These are phyloP conservation scores for Aaosphaeria pasadenensis DNA, from an alignment of 2,329 filamentous ascomycete species.

Conservation along the genomic window DNA sequence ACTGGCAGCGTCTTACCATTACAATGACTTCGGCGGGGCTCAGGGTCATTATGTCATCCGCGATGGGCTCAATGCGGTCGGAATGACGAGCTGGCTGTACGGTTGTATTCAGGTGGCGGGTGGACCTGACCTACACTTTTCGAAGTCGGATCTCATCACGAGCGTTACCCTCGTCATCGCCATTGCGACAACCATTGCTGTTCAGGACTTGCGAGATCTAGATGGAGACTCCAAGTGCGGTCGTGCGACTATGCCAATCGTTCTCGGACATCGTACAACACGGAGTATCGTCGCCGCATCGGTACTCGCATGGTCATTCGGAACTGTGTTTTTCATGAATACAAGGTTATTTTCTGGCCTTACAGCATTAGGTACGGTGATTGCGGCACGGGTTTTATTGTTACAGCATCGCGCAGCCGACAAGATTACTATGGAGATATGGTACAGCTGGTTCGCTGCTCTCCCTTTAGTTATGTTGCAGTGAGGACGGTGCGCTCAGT, in stretches of 20 bases:
- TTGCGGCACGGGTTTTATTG: not conserved
- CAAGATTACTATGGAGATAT: constrained; percentile 1
- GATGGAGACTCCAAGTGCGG: constrained; percentile 3
- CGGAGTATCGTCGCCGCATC: not conserved
- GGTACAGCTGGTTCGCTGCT: constrained; percentile 1
- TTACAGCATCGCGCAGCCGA: not conserved
- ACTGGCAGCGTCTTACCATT: constrained; percentile 3
- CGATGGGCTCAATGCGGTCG: constrained; percentile 24
- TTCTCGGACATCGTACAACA: not conserved
- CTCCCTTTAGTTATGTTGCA: not conserved
- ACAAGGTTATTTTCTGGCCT: not conserved
- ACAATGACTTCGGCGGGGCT: constrained; percentile 23
- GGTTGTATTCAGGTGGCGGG: not conserved
- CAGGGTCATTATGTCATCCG: constrained; percentile 18
- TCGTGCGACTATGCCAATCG: not conserved
- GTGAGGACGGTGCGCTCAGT: not conserved
- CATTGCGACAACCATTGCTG: constrained; percentile 35
- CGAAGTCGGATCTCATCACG: not conserved
- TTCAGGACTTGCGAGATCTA: constrained; percentile 36
- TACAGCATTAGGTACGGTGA: not conserved
- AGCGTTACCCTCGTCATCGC: constrained; percentile 19
- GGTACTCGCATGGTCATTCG: not conserved
- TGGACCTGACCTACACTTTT: too few species aligned
- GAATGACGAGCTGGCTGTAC: constrained; percentile 2
- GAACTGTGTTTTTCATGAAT: not conserved